Base-by-base conservation (phyloP, 331 rosid genomes). In the Telfairia occidentalis region DNA sequence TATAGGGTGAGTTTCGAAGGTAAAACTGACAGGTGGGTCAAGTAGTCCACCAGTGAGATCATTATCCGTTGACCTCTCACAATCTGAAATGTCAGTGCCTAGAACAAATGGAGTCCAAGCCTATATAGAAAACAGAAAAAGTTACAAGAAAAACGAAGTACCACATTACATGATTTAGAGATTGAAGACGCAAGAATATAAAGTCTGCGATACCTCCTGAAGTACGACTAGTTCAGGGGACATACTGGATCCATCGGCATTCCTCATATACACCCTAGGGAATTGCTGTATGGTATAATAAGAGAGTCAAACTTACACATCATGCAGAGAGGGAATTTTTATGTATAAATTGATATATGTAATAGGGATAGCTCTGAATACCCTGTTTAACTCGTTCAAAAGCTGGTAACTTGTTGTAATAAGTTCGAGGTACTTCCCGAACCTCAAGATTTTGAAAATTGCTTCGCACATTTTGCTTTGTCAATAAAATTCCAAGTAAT, bases 331-430 rank as follows among this genome's bases (percentile, higher is more conserved):
- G 59, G 19, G 58, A 35, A 21, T 54, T 23, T 16, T 26, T 63
- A 73, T 35, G 46, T 34, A 40, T 63, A 34, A 43, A 38, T 28
- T 26, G 28, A 65, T 3, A 69, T 55, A 40, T 38, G 28, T 24
- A 37, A 54, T 21, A 75, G 21, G 43, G 4, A 42, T 55, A 57
- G 35, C 42, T 15, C 19, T 60, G 42, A 49, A 30, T 79, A 89
- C 96, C 96, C 84, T 87, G 54, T 89, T 85, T 76, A 94, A 86
- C 80, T 89, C 97, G 52, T 80, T 84, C 82, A 91, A 84, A 81
- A 90, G 90, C 72, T 78, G 57, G 60, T 82, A 84, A 78, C 86
- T 86, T 38, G 83, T 77, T 82, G 83, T 82, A 24, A 81, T 80
- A 70, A 82, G 70, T 74, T 86, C 90, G 21, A 86, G 76, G 49